These are phyloP conservation scores for Sphenostylis stenocarpa DNA, from an alignment of 306 rosid species.

Conservation along the genomic window DNA sequence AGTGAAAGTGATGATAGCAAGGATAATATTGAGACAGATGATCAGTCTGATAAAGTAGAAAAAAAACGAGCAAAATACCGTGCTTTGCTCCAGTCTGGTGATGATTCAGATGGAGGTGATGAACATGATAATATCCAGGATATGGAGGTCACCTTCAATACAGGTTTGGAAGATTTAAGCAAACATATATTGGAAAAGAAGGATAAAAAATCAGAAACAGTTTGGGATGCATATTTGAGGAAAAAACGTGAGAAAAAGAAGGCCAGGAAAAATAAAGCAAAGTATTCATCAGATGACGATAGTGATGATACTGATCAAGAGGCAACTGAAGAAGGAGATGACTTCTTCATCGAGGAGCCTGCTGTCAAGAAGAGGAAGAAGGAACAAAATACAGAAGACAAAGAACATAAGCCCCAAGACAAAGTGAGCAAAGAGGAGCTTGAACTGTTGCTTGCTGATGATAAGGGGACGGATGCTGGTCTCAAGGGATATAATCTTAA, in stretches of 20 bases:
- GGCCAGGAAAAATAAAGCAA: conserved; percentile 61
- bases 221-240: conserved; percentile 76
- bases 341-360: conserved; percentile 81
- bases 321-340: conserved; percentile 59
- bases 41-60: conserved; percentile 45
- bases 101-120: conserved; percentile 63
- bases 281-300: conserved; percentile 64
- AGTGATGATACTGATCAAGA: conserved; percentile 57
- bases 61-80: conserved; percentile 56
- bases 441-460: conserved; percentile 92
- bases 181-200: conserved; percentile 80
- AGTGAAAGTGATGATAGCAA: conserved; percentile 64
- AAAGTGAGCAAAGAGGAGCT: conserved; percentile 81
- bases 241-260: conserved; percentile 71
- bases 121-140: conserved; percentile 55
- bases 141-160: conserved; percentile 94
- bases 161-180: conserved; percentile 86
- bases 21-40: conserved; percentile 44
- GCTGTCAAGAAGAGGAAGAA: conserved; percentile 53
- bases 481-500: conserved; percentile 76
- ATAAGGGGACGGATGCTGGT: conserved; percentile 53
- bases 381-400: conserved; percentile 32
- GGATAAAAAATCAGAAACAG: conserved; percentile 72
- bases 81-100: conserved; percentile 59
- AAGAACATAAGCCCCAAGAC: conserved; percentile 39